Evolutionary conservation across 257 asterid species (phyloP), one percentile per base, ranked within the genome.

Genomic region (Solanum raphanifolium): DNA sequence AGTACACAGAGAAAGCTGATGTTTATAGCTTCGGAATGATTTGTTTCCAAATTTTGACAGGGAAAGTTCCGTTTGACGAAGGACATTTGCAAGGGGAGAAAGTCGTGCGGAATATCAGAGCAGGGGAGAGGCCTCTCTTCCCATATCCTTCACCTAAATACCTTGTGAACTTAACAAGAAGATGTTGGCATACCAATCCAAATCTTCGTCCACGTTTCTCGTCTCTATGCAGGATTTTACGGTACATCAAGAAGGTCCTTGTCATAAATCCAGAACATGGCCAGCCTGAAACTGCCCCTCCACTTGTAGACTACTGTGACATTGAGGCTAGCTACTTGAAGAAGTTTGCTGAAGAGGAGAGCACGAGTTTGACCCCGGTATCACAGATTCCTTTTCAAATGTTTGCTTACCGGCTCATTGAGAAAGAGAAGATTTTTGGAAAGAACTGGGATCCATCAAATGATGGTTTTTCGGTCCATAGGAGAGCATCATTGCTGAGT

Each of bases 111-210:
- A 95, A 94, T 66, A 92, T 96, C 46, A 88, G 92, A 88, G 98
- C 96, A 6, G 99, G 99, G 66, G 98, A 90, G 89, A 93, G 99
- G 88, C 99, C 99, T 27, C 97, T 96, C 27, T 96, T 96, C 87
- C 95, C 99, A 2, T 84, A 91, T 86, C 94, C 98, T 86, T 91
- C 96, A 15, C 98, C 98, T 0, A 96, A 94, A 89, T 96, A 92
- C 91, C 90, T 96, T 2, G 89, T 91, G 11, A 94, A 94, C 89
- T 88, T 96, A 73, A 94, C 95, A 36, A 91, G 92, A 87, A 95
- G 91, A 89, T 96, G 98, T 90, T 96, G 99, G 99, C 96, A 95
- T 60, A 91, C 92, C 1, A 91, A 91, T 11, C 96, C 98, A 1
- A n/a, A 25, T 71, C 87, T 76, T 29, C 96, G 99, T 15, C 99